Evolutionary conservation across 2,329 filamentous ascomycete genomes (phyloP).

Genomic region (Chrysoporthe puriensis): DNA sequence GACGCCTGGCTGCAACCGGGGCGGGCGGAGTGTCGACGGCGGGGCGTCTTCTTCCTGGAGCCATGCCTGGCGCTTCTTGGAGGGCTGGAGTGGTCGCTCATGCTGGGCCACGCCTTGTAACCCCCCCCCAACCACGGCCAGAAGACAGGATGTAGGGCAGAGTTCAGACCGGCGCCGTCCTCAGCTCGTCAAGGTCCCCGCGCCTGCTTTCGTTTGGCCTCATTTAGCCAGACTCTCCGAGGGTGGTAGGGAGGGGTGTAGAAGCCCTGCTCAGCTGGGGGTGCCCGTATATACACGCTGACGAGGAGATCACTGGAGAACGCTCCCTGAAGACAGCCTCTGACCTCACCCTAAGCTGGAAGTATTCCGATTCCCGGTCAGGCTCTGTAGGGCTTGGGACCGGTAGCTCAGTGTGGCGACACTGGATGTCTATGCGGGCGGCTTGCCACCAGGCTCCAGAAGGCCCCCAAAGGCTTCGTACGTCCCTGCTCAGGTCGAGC

Average conservation of each 20-base stretch:
- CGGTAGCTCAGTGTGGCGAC: neutral
- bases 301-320: neutral
- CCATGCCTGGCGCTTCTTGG: neutral
- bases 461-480: neutral
- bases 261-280: conserved; percentile 12
- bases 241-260: conserved; percentile 1
- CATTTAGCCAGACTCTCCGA: neutral
- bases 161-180: neutral
- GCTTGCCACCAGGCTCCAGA: neutral
- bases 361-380: neutral
- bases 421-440: neutral
- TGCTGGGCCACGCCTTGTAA: neutral
- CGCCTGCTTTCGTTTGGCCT: neutral
- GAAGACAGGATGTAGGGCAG: neutral
- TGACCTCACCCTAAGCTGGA: neutral
- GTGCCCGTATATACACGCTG: conserved; percentile 10
- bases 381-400: neutral
- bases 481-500: neutral
- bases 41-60: conserved; percentile 14
- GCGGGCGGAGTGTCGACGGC: conserved; percentile 1
- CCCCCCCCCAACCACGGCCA: neutral
- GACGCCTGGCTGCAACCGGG: neutral
- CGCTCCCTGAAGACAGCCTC: neutral
- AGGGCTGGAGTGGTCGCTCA: neutral
- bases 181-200: neutral